Conservation (phyloP, 2,329 filamentous ascomycete species). For the Fusarium mexicanum region DNA sequence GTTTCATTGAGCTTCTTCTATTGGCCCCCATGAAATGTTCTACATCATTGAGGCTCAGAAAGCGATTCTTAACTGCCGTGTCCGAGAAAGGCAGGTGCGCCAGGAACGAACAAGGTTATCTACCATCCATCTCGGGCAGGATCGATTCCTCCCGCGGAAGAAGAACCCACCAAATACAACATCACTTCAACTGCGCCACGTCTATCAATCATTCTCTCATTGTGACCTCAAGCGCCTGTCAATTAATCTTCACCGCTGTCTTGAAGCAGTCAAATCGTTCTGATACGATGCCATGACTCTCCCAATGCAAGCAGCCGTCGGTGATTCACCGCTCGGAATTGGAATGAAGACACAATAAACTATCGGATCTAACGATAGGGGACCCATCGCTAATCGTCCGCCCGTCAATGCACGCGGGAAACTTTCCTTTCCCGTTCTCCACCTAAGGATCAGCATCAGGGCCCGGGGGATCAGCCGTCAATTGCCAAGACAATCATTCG, state of each 20-base stretch:
- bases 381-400: not conserved
- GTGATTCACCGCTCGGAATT: not conserved
- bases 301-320: slow-evolving; percentile 27
- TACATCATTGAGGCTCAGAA: not conserved
- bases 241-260: not conserved
- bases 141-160: not conserved
- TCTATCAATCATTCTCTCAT: not conserved
- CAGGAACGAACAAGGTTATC: not conserved
- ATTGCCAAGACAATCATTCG: not conserved
- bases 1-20: not conserved
- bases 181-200: slow-evolving; percentile 2
- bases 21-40: not conserved
- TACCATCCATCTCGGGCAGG: not conserved
- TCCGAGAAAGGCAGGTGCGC: not conserved
- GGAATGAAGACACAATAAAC: not conserved
- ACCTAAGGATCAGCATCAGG: not conserved
- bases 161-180: slow-evolving; percentile 3
- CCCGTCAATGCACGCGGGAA: slow-evolving; percentile 20
- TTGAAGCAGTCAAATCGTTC: not conserved
- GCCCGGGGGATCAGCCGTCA: slow-evolving; percentile 3
- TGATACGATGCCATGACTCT: not conserved
- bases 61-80: not conserved
- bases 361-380: not conserved
- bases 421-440: slow-evolving; percentile 11
- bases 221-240: not conserved